Evolutionary conservation across 1,284 basidiomycete genomes (phyloP), one percentile per base, ranked within the genome.

Genomic region (Rhodotorula sp.): DNA sequence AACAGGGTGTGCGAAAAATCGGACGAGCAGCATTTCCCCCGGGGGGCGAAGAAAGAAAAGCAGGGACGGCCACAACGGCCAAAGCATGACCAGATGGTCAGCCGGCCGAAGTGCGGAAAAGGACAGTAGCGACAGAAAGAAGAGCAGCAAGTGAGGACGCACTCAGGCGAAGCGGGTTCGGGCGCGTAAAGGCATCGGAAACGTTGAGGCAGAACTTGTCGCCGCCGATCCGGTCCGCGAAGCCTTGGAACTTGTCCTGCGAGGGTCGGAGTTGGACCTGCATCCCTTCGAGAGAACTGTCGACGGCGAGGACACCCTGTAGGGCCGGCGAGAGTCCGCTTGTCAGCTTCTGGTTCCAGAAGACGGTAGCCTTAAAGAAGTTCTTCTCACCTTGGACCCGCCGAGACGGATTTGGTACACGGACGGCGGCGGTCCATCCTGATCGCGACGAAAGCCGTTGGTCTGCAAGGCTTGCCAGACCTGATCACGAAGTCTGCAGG

Each of bases 201-300:
- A 79, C 73, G 62, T 90, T 89, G n/a, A 90, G 83, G 75, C 84
- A 89, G 72, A 84, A 88, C 18, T 81, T 80, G 16, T 85, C 78
- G 8, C 83, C 49, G 58, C 63, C 57, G 31, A 14, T 43, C 21
- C 54, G 54, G n/a, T 72, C 71, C 14, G 54, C 46, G 26, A 56
- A 83, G 0, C 84, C 84, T n/a, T 84, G 81, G 70, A 89, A 90
- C 79, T 89, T 90, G 73, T 86, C 85, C 87, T 89, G 89, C 0
- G 87, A 88, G 7, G 82, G 84, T 23, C 88, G 81, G 10, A 89
- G 80, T 61, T 82, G 81, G 56, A 89, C 20, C 18, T 57, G 46
- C 26, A 71, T 52, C 3, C 79, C 79, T 26, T 76, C 63, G 21
- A 88, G 79, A 18, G 10, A 3, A 69, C 82, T 66, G 77, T 90